Percentiles rank a stretch among this genome's conserved stretches.
phyloP scores from a whole-genome alignment of 2,329 filamentous ascomycete genomes.

The Boeremia lycopersici region DNA sequence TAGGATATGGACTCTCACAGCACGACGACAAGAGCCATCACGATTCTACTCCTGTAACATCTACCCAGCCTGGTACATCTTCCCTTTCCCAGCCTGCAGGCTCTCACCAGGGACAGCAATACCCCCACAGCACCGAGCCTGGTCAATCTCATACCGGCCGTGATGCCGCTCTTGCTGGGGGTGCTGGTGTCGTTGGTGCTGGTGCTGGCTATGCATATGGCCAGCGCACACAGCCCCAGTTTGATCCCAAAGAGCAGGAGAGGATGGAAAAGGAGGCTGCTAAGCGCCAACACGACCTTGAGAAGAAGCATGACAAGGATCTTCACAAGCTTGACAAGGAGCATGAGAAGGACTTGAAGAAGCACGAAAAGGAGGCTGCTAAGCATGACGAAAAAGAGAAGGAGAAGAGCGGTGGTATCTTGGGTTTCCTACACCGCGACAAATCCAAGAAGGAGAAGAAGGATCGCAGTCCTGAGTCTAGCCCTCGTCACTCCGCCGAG shows the following conservation, averaged over 20 bases:
- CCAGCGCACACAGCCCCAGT: conserved; percentile 26
- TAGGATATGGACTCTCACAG: conserved; percentile 10
- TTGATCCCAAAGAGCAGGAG: conserved; percentile 23
- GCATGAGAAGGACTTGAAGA: conserved; percentile 21
- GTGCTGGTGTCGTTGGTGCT: conserved; percentile 22
- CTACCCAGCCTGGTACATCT: conserved; percentile 8
- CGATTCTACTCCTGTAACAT: background rate
- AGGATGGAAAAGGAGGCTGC: conserved; percentile 22
- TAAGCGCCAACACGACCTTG: conserved; percentile 19
- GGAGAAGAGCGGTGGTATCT: conserved; percentile 47
- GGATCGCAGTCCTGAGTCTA: conserved; percentile 27
- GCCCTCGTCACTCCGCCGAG: conserved; percentile 28
- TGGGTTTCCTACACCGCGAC: conserved; percentile 51
- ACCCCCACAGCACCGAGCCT: conserved; percentile 3
- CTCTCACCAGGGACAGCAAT: conserved; percentile 7
- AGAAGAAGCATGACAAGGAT: conserved; percentile 31
- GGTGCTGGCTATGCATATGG: conserved; percentile 39
- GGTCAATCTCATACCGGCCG: conserved; percentile 6
- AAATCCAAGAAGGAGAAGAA: conserved; percentile 50
- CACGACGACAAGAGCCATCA: conserved; percentile 1
- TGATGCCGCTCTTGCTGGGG: conserved; percentile 11
- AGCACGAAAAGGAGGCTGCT: conserved; percentile 28
- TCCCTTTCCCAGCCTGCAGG: conserved; percentile 9
- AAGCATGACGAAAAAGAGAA: conserved; percentile 29
- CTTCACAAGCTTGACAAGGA: conserved; percentile 25